Base-by-base conservation (phyloP, 2,329 filamentous ascomycete species). In the Cryphonectria naterciae region DNA sequence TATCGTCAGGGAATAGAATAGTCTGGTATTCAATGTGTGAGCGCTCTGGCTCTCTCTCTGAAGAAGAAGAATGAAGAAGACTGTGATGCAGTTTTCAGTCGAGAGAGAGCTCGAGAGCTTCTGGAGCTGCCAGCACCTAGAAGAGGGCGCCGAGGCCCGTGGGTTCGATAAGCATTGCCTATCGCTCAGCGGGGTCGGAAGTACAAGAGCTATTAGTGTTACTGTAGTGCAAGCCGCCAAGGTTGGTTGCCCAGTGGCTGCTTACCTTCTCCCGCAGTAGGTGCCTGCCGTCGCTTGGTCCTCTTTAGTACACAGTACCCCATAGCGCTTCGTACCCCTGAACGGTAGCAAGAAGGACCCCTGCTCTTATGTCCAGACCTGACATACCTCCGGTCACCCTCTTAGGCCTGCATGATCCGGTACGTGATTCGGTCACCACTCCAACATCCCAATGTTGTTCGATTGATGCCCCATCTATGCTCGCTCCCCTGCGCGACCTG, bases 101-200 rank as follows among this genome's bases (percentile, higher is more conserved):
- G 61, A 43, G 28, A 32, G 56, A 25, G 56, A 28, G 56, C 25
- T 28, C 11, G 32, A 60, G n/a, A 22, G 35, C 8, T 62, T 11
- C 35, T 32, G n/a, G 37, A 43, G 39, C 22, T 41, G 37, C 39
- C 37, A 43, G 39, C 61, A 64, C n/a, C 2, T 19, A 35, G n/a
- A n/a, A 4, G 60, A 13, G 35, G n/a, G 35, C 37, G 13, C 15
- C 41, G 25, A 25, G 22, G 19, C 61, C 39, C 17, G 25, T 64
- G 61, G 37, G 17, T 32, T 64, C 61, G 61, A 64, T 64, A 64
- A 64, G 61, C 13, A 41, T 46, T 43, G 61, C 37, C 61, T 64
- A 64, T 64, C 41, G n/a, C 41, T 19, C 41, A 64, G 37, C 41
- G 61, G 61, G 61, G 61, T 43, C n/a, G 37, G 32, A 39, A 35